A percentile compares a stretch with the other conserved stretches of the same genome.
phyloP scores from a whole-genome alignment of 768 basidiomycete species.

The Leccinum rimulosum region DNA sequence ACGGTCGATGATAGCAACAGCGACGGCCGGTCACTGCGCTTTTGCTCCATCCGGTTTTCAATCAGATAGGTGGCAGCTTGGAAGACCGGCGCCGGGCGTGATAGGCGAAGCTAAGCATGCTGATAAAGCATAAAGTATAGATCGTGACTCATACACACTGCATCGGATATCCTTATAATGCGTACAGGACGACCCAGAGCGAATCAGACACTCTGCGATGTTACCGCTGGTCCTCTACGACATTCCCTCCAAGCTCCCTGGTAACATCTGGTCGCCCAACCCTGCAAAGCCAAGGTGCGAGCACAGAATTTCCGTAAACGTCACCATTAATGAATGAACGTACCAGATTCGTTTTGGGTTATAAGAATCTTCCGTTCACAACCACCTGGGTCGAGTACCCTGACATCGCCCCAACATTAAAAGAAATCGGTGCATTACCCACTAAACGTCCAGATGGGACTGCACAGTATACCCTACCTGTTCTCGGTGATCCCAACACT shows the following conservation, averaged over 20 bases:
- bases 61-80: not conserved
- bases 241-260: conserved; percentile 31
- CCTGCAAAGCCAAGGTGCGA: conserved; percentile 37
- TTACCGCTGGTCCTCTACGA: conserved; percentile 36
- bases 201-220: conserved; percentile 13
- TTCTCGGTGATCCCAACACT: conserved; percentile 33
- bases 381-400: conserved; percentile 36
- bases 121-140: conserved; percentile 1
- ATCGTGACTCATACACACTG: not conserved
- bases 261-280: conserved; percentile 37
- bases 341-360: conserved; percentile 30
- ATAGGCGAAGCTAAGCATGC: not conserved
- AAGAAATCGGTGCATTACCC: conserved; percentile 26
- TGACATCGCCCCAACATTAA: conserved; percentile 27
- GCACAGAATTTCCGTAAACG: not conserved
- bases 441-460: conserved; percentile 18
- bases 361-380: conserved; percentile 34
- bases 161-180: conserved; percentile 2
- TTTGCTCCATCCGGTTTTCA: not conserved
- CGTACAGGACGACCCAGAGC: not conserved
- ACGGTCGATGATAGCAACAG: too few species aligned
- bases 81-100: not conserved
- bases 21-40: too few species aligned
- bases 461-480: conserved; percentile 32
- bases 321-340: not conserved